These are phyloP conservation scores for Paspalum vaginatum DNA, from an alignment of 176 grass and related monocot species.

Conservation along the genomic window DNA sequence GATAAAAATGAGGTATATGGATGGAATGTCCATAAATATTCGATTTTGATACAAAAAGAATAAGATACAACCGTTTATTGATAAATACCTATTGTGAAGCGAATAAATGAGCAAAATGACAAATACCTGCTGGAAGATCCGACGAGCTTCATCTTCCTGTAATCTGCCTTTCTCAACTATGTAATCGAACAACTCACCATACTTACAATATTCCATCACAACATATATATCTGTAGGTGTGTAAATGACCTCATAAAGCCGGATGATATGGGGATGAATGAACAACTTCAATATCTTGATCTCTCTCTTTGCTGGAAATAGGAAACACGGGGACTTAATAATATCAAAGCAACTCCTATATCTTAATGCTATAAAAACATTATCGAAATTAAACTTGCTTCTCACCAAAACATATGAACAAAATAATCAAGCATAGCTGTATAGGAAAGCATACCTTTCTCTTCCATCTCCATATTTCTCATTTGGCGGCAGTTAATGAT, in stretches of 20 bases:
- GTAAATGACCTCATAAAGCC: constrained; percentile 94
- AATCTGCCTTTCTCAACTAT: constrained; percentile 90
- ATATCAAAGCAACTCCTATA: neutral
- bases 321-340: constrained; percentile 29
- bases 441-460: constrained; percentile 63
- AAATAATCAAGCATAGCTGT: neutral
- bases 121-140: constrained; percentile 88
- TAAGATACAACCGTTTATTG: neutral
- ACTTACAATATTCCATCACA: constrained; percentile 95
- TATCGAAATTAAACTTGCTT: constrained; percentile 27
- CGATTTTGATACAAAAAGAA: constrained; percentile 29
- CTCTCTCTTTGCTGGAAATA: constrained; percentile 81
- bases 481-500: constrained; percentile 80
- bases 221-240: constrained; percentile 84
- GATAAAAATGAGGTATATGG: neutral
- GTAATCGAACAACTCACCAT: constrained; percentile 86
- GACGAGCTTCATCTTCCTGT: constrained; percentile 86
- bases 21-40: constrained; percentile 4
- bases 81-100: constrained; percentile 2
- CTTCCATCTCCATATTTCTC: constrained; percentile 90
- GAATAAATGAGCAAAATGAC: neutral
- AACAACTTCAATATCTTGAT: constrained; percentile 93
- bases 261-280: constrained; percentile 96
- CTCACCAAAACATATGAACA: neutral
- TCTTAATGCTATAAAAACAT: constrained; percentile 8